Percentiles rank a stretch among this genome's conserved stretches.
Evolutionary conservation across 2,329 filamentous ascomycete species (phyloP).

Genomic region (Dothideomycetes sp.): DNA sequence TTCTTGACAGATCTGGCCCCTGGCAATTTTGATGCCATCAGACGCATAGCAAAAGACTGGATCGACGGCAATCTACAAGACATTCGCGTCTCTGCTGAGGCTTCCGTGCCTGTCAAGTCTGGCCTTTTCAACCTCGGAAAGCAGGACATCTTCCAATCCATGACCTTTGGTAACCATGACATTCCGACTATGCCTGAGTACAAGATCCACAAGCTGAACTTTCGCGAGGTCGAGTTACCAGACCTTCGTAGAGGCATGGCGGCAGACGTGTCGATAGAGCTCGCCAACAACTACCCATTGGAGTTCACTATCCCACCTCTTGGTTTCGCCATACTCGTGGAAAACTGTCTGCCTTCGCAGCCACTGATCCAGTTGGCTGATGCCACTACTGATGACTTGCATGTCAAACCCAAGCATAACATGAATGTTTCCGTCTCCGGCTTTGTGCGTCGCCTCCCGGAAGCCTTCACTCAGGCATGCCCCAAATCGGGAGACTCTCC

Average conservation of each 20-base stretch:
- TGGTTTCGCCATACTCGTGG: slow-evolving; percentile 74
- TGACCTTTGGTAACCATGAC: slow-evolving; percentile 64
- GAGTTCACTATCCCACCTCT: slow-evolving; percentile 68
- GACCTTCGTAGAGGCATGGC: slow-evolving; percentile 57
- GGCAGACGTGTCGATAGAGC: slow-evolving; percentile 64
- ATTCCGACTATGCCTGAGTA: slow-evolving; percentile 73
- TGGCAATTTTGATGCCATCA: slow-evolving; percentile 67
- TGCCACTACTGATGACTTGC: slow-evolving; percentile 58
- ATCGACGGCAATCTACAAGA: slow-evolving; percentile 65
- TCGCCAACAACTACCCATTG: slow-evolving; percentile 71
- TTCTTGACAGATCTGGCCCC: slow-evolving; percentile 68
- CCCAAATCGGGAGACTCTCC: slow-evolving; percentile 72
- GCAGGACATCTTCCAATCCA: slow-evolving; percentile 62
- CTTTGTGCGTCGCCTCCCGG: slow-evolving; percentile 62
- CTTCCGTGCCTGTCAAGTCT: slow-evolving; percentile 64
- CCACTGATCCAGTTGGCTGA: slow-evolving; percentile 70
- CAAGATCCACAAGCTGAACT: slow-evolving; percentile 70
- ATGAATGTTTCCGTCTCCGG: slow-evolving; percentile 63
- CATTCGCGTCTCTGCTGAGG: slow-evolving; percentile 64
- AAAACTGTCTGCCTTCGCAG: slow-evolving; percentile 65
- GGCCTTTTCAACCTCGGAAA: slow-evolving; percentile 72
- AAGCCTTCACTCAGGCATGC: slow-evolving; percentile 62
- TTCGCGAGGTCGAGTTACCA: slow-evolving; percentile 58
- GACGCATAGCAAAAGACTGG: slow-evolving; percentile 79
- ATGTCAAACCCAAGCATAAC: slow-evolving; percentile 58